Base-by-base conservation (phyloP, 2,329 filamentous ascomycete genomes). In the Pseudopithomyces maydicus region DNA sequence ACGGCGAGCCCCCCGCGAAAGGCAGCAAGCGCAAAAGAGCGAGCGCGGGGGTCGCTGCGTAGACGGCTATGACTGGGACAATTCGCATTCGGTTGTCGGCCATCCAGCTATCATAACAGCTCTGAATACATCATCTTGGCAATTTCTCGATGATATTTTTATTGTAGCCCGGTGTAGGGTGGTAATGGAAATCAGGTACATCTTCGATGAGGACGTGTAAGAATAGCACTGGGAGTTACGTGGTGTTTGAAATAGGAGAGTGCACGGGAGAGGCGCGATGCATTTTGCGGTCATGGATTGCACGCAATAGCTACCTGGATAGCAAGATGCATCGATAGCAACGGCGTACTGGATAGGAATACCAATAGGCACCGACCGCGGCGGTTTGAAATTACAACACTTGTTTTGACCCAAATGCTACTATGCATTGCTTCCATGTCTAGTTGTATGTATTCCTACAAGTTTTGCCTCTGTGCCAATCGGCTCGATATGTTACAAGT, bases 21-120 rank as follows among this genome's bases (percentile, higher is more conserved):
- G 67, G 65, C 7, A 61, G 66, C 6, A 66, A 74, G 67, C 76
- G 75, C 62, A 71, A 64, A 33, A 65, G 72, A 19, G 59, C 64
- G 10, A 75, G 73, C 50, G 60, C 64, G 14, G 63, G 56, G 17
- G 33, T 46, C 2, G 58, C 26, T 23, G 38, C 38, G 17, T 51
- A 38, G 39, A 17, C 6, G 8, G 10, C 8, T n/a, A 6, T 8
- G 38, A 41, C 38, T 29, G 8, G 26, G 26, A 29, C 8, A 8
- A 29, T 8, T 5, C 26, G 26, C 26, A 29, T 29, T 29, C 26
- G 8, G 26, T 29, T 29, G 26, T 29, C 8, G 8, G 8, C 8
- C 5, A 8, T 29, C 8, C 26, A 29, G 26, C 26, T 29, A 8
- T 29, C 26, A 8, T 5, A 8, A 29, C 8, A 8, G 26, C 5